Evolutionary conservation across 345 rosid genomes (phyloP), one percentile per base, ranked within the genome.

Genomic region (Xanthoceras sorbifolium): DNA sequence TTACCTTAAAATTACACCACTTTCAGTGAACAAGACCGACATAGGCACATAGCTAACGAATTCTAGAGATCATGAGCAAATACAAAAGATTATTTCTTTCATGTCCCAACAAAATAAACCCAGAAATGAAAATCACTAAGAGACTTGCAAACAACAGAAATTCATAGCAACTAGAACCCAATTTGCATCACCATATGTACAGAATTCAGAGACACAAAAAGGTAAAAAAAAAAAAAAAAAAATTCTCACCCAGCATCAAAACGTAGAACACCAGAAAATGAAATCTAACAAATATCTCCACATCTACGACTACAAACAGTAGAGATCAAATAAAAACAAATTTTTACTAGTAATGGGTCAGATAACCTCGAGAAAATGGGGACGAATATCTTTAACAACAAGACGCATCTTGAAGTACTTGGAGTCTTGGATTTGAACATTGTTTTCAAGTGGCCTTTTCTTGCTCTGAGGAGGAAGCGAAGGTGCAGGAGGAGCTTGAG

Each of bases 331-430:
- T 20, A 6, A 55, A 55, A n/a, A 57, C 2, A 54, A 42, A 57
- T 20, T 10, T n/a, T 15, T 18, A 26, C 4, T 59, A 46, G 10
- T 42, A 22, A 68, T 68, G 48, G 42, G 57, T 68, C 3, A 20
- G 14, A 79, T 17, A 74, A 88, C 94, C 91, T 90, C 89, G 72
- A 89, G 70, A 72, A 90, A 71, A 61, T 84, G 86, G 73, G 94
- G 94, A 38, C 91, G 94, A 69, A 90, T 85, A 69, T 89, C 92
- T 50, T 77, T 85, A 68, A 90, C 77, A 71, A 89, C 54, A 67
- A 81, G 79, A 29, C 92, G 92, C 87, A 90, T 83, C 86, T 89
- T 90, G 88, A 76, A 85, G 88, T 86, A 87, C 70, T 78, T 71
- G 72, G 88, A 85, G 40, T 90, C 85, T 62, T 83, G 89, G 48